Conservation (phyloP, 257 asterid genomes). For the Scutellaria minor region DNA sequence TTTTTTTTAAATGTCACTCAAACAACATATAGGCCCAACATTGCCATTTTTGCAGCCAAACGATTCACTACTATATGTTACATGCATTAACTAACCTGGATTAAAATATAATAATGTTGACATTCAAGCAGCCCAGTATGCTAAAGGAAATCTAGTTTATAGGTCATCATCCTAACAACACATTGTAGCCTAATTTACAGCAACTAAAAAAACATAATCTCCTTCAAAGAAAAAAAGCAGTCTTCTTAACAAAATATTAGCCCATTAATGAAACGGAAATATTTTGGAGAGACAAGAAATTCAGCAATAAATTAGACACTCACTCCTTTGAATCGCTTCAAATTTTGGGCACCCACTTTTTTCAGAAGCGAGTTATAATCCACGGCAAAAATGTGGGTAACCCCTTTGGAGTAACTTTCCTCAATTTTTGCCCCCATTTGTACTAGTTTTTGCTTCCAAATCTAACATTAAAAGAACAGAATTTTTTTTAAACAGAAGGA, state of each 20-base stretch:
- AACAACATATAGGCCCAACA: neutral
- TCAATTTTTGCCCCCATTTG: slow-evolving; percentile 83
- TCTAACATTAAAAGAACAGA: slow-evolving; percentile 43
- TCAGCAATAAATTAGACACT: slow-evolving; percentile 31
- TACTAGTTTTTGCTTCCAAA: slow-evolving; percentile 83
- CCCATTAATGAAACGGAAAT: neutral
- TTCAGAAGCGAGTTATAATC: slow-evolving; percentile 51
- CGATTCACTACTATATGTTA: neutral
- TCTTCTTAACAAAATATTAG: neutral
- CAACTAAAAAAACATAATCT: neutral
- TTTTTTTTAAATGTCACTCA: neutral
- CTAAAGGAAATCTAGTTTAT: neutral
- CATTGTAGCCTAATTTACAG: neutral
- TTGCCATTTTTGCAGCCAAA: neutral
- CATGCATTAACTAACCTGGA: neutral
- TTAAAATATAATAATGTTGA: neutral
- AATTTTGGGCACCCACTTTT: slow-evolving; percentile 49
- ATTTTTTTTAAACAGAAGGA: neutral
- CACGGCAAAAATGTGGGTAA: slow-evolving; percentile 75
- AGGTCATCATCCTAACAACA: neutral
- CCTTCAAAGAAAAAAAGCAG: too few relatives aligned
- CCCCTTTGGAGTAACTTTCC: slow-evolving; percentile 53
- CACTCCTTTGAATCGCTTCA: slow-evolving; percentile 66
- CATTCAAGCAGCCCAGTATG: neutral
- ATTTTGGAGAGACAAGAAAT: neutral